phyloP scores from a whole-genome alignment of 371 early-diverging fungal genomes.

The Mucor irregularis region DNA sequence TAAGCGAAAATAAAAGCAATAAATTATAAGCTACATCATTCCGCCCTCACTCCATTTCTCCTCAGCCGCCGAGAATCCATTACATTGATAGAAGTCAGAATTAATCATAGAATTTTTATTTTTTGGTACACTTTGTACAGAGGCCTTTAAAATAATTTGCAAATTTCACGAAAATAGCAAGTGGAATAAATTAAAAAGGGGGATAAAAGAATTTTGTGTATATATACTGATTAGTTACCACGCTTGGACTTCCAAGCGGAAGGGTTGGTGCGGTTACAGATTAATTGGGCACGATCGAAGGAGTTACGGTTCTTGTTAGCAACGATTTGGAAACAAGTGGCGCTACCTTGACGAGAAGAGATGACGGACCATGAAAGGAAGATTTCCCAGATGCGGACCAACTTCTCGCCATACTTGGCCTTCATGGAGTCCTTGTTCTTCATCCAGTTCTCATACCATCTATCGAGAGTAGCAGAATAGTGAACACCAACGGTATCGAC shows the following conservation, averaged over 20 bases:
- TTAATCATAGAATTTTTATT: too few species aligned
- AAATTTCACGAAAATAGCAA: too few species aligned
- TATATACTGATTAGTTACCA: constrained; percentile 16
- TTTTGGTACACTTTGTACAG: constrained; percentile 13
- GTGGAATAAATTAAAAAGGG: neutral
- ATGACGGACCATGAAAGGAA: constrained; percentile 97
- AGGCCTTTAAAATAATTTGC: too few species aligned
- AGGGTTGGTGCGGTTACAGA: constrained; percentile 54
- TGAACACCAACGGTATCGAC: constrained; percentile 95
- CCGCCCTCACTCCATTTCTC: too few species aligned
- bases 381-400: constrained; percentile 88
- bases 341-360: constrained; percentile 91
- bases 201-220: constrained; percentile 1
- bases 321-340: constrained; percentile 95
- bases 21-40: too few species aligned
- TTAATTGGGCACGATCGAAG: constrained; percentile 77
- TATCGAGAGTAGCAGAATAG: constrained; percentile 93
- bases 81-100: too few species aligned
- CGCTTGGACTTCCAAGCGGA: constrained; percentile 32
- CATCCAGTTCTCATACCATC: constrained; percentile 98
- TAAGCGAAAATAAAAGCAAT: too few species aligned
- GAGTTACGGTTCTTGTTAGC: constrained; percentile 96
- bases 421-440: constrained; percentile 83
- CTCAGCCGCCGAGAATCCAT: too few species aligned
- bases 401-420: constrained; percentile 83